A percentile compares a stretch with the other conserved stretches of the same genome.
Evolutionary conservation across 148 eudicot genomes (phyloP).

Genomic region (Amaranthus hypochondriacus): DNA sequence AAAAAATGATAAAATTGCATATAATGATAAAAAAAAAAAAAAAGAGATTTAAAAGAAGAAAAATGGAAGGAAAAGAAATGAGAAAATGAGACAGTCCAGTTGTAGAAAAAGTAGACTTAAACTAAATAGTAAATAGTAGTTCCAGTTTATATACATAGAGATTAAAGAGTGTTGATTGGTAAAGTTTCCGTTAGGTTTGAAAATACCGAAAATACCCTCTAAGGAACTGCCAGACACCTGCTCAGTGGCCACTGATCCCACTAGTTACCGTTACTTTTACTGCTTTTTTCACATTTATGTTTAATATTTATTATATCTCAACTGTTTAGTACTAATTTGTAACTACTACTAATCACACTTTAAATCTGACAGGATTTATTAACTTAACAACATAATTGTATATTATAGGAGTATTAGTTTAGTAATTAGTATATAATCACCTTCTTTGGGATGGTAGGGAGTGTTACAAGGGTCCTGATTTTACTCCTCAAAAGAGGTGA

Average conservation of each 20-base stretch:
- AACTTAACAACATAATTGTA: too few relatives aligned
- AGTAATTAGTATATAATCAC: not conserved
- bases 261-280: conserved; percentile 67
- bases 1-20: not conserved
- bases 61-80: not conserved
- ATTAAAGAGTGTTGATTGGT: conserved; percentile 18
- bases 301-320: not conserved
- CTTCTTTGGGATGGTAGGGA: conserved; percentile 5
- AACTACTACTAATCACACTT: not conserved
- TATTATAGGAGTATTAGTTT: not conserved
- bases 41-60: conserved; percentile 6
- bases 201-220: conserved; percentile 56
- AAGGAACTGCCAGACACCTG: conserved; percentile 51
- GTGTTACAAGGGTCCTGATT: conserved; percentile 16
- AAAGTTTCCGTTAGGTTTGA: conserved; percentile 52
- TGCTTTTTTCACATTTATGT: not conserved
- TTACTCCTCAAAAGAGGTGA: conserved; percentile 27
- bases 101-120: not conserved
- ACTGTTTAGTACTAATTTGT: not conserved
- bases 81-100: not conserved
- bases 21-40: conserved; percentile 6
- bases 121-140: conserved; percentile 3
- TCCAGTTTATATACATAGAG: not conserved
- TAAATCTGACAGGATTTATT: too few relatives aligned
- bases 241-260: not conserved